Evolutionary conservation across 1,284 basidiomycete genomes (phyloP), one percentile per base, ranked within the genome.

Genomic region (Athelia psychrophila): DNA sequence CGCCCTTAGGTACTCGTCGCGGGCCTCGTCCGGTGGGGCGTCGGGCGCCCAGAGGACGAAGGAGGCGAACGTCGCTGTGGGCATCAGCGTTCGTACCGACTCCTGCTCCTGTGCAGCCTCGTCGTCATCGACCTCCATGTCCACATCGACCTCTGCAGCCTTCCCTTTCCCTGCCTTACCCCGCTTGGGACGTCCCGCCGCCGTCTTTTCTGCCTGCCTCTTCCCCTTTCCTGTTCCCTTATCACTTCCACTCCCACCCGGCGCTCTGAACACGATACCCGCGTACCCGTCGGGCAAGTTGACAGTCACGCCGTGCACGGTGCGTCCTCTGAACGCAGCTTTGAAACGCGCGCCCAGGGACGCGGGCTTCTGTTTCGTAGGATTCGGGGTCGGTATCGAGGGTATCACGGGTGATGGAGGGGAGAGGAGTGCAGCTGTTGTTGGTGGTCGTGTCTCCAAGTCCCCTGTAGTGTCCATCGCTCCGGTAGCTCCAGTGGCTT

Each of bases 31-130:
- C 0, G 85, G 78, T 0, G 83, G 79, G 22, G 79, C 77, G 63
- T 92, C 90, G 2, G 86, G 77, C 56, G 83, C 76, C 89, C 89
- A 92, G 13, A 92, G 61, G 20, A 78, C 75, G 58, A 91, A 80
- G 1, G 78, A 79, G 3, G 74, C 68, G 61, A 92, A 92, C 30
- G 70, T 75, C 0, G 76, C 75, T 2, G 66, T 67, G 2, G 84
- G 77, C 19, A 66, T 58, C 49, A 88, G 67, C 16, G 59, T 67
- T 48, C 71, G 74, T 19, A 63, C 61, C 4, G 64, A 58, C 18
- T 54, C 58, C 1, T 57, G 51, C 38, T 63, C 62, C 23, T 63
- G 57, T n/a, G 58, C 54, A 25, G 48, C 53, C n/a, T 51, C 59
- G 51, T 53, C 33, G 47, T 54, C 53, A 44, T 65, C 60, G n/a